Base-by-base conservation (phyloP, 208 protist genomes). In the Endotrypanum monterogeii region DNA sequence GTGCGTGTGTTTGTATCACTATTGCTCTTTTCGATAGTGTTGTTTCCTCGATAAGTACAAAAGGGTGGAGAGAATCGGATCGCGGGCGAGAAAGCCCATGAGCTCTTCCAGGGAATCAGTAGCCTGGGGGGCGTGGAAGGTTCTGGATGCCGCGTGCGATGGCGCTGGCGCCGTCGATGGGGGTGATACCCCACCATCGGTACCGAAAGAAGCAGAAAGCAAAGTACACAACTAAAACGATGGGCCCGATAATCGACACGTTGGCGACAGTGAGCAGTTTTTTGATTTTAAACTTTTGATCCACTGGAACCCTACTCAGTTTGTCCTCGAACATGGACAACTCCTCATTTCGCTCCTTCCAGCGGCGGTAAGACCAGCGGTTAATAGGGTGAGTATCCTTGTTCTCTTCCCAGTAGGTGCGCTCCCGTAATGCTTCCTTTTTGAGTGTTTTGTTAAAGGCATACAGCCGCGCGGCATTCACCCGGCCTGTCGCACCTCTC, bases 231-330 rank as follows among this genome's bases (percentile, higher is more conserved):
- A 89, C 71, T 25, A 93, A 70, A 16, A 92, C 83, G 23, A 89
- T 90, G 14, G 89, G 89, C 3, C 87, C 87, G 67, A 91, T 76
- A 44, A 94, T 69, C 14, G 90, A 92, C 8, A 93, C 78, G 63
- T 94, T 94, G 44, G 88, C 88, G 25, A 94, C 90, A 4, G 88
- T 93, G 66, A 94, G 80, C 0, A 94, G 76, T 68, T 94, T 94
- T 63, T 94, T 94, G 41, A 95, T 85, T 72, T 95, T 94, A 71
- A 94, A 93, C 76, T 95, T 93, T 66, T 95, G 88, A 74, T 95
- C 91, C 0, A 93, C 83, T 5, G 91, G 91, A 16, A 93, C 87
- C 28, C 89, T 86, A 39, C 84, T 83, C 58, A 95, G 78, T 56
- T 92, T 95, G 32, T 93, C 84, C 70, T 93, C 83, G 73, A 95